Base-by-base conservation (phyloP, 2,329 filamentous ascomycete species). In the Cercospora sp. region DNA sequence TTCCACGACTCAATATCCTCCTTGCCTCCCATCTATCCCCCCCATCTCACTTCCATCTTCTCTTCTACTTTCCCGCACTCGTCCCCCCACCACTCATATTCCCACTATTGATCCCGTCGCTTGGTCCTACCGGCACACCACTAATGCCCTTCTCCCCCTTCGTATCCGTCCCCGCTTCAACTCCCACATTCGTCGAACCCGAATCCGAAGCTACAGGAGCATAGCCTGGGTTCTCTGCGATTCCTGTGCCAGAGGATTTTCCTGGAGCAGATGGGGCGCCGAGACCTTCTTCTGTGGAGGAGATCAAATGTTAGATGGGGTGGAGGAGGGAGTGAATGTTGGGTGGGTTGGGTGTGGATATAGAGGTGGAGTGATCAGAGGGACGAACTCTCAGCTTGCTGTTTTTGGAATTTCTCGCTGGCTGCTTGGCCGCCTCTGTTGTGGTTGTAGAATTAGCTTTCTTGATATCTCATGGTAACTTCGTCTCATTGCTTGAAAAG, bases 171-270 rank as follows among this genome's bases (percentile, higher is more conserved):
- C 73, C 72, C 1, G 70, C 69, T 20, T 75, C 69, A 33, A 78
- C 73, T 12, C 77, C 77, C 3, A 77, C 75, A 58, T 73, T 75
- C 31, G 75, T 76, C 26, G 72, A 71, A 10, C 75, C 74, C 8
- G 77, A 79, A 72, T 79, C 77, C 16, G 76, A 78, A 4, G 77
- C 77, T 5, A 78, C 77, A 28, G 77, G 74, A 18, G 74, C 74
- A 53, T 77, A 71, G 55, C 77, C 76, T 6, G 76, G 77, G 8
- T 48, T 55, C 33, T 71, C 60, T 30, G 66, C 68, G 45, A 65
- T 36, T 42, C 60, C 60, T 6, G 60, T 18, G 53, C 69, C 70
- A 31, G 77, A 74, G 23, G 72, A 77, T 67, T 75, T 72, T 60
- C 74, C 76, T 9, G 74, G 72, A 12, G 77, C 77, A 68, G 78